Percentiles rank a stretch among this genome's conserved stretches.
Conservation (phyloP, 2,329 filamentous ascomycete species). For the Zopfia rhizophila region DNA sequence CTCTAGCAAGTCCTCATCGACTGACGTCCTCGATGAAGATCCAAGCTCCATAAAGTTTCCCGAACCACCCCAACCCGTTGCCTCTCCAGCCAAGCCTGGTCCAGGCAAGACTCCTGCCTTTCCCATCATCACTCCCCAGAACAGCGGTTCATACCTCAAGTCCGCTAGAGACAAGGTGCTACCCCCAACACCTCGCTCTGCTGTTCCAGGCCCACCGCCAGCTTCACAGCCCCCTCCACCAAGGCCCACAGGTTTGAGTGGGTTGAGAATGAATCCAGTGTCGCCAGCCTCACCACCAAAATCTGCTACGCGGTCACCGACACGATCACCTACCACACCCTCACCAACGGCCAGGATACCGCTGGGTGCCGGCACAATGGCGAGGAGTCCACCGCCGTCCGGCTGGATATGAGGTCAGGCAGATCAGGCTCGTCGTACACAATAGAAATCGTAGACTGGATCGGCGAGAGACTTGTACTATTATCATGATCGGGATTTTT, state of each 20-base stretch:
- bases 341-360: conserved; percentile 46
- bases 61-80: conserved; percentile 24
- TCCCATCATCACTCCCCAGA: conserved; percentile 36
- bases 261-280: conserved; percentile 49
- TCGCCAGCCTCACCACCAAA: conserved; percentile 29
- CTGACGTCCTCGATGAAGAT: conserved; percentile 19
- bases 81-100: conserved; percentile 32
- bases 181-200: conserved; percentile 38
- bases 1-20: conserved; percentile 17
- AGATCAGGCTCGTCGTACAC: neutral
- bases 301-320: conserved; percentile 12
- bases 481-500: conserved; percentile 12
- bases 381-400: conserved; percentile 43
- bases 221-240: conserved; percentile 13
- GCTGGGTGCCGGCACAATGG: conserved; percentile 50
- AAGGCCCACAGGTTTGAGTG: conserved; percentile 32
- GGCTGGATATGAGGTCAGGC: conserved; percentile 44
- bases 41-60: conserved; percentile 34
- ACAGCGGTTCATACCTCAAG: conserved; percentile 44
- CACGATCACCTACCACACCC: conserved; percentile 21
- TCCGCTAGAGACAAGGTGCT: conserved; percentile 47
- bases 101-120: conserved; percentile 38
- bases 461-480: conserved; percentile 35
- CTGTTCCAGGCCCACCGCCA: conserved; percentile 17
- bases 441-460: conserved; percentile 29